Evolutionary conservation across 345 rosid species (phyloP), one percentile per base, ranked within the genome.

Genomic region (Cardamine resedifolia): DNA sequence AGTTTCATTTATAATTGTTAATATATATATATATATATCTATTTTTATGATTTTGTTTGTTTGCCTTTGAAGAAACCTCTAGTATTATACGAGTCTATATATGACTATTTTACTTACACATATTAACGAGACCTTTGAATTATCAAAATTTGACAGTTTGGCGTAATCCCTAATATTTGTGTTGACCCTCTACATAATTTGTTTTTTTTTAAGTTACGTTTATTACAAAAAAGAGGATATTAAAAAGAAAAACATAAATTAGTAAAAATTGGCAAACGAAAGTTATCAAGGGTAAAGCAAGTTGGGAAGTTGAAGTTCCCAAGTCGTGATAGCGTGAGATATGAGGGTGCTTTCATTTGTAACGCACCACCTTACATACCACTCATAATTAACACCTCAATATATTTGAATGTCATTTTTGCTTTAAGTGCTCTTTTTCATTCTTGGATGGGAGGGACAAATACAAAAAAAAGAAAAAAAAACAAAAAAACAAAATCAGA

Each of bases 281-380:
- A 36, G 59, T 48, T n/a, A n/a, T 61, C 21, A 49, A 62, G 27
- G 21, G 39, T 44, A 31, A 15, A 57, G 15, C 10, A 73, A 58
- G 72, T 30, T 30, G 7, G 33, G 33, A 30, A 7, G 8, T 30
- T 30, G 31, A 28, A 28, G 36, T 36, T 66, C 4, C 0, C 30
- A 66, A 58, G 66, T 74, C 67, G 14, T 50, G 55, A 58, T 66
- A 36, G 28, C 52, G 73, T 74, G 27, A 57, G 66, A 57, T 16
- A 18, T 57, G 52, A 74, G n/a, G 55, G 28, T 74, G 68, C 44
- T 66, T 74, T 58, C 61, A 30, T 47, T 56, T 57, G 66, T 74
- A 66, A 66, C 72, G 43, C 71, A 73, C 48, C 71, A 73, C 64
- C 70, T 49, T 51, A 61, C 43, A 24, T 50, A 26, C 28, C n/a